Evolutionary conservation across 805 yeast genomes (phyloP), one percentile per base, ranked within the genome.

Genomic region (Henningerozyma blattae): DNA sequence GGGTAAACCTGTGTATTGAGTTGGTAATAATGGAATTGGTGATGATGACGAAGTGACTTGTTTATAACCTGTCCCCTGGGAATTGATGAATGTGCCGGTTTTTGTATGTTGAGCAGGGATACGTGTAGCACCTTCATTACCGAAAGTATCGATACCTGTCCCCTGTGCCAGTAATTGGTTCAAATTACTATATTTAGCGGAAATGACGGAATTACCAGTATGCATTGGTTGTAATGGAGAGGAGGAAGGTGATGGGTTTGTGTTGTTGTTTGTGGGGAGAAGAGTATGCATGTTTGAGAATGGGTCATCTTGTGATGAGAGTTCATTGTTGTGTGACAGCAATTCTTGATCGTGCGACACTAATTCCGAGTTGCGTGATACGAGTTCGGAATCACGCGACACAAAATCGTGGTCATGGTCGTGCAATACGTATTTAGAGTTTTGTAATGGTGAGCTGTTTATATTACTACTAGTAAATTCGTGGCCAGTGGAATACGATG

Each of bases 31-130:
- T 22, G 69, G 69, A 38, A 66, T 67, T 12, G 46, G 45, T 30
- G 50, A 54, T 34, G 55, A 53, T 22, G 59, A 61, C 16, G 59
- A 53, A 12, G 51, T 40, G 27, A 62, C 64, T 45, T 72, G 79
- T 45, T 62, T 72, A 48, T 64, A 72, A 22, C 94, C 95, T 7
- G 89, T 82, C 47, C 95, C 96, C 40, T 82, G 77, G 16, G 95
- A 82, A 58, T 82, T 85, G 46, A 89, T 69, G 53, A 87, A 86
- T n/a, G 72, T 76, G 4, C 78, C 76, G 2, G 91, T 76, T 44
- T 72, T 73, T 1, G 96, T 89, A 54, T 82, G 89, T 51, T 89
- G 96, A 30, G 94, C 93, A 3, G 97, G 95, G 35, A 89, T 72
- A 61, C 95, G 76, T 6, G 67, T 46, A 12, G 54, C 54, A 31